Evolutionary conservation across 2,329 filamentous ascomycete species (phyloP), one percentile per base, ranked within the genome.

Genomic region (Stagonosporopsis vannaccii): DNA sequence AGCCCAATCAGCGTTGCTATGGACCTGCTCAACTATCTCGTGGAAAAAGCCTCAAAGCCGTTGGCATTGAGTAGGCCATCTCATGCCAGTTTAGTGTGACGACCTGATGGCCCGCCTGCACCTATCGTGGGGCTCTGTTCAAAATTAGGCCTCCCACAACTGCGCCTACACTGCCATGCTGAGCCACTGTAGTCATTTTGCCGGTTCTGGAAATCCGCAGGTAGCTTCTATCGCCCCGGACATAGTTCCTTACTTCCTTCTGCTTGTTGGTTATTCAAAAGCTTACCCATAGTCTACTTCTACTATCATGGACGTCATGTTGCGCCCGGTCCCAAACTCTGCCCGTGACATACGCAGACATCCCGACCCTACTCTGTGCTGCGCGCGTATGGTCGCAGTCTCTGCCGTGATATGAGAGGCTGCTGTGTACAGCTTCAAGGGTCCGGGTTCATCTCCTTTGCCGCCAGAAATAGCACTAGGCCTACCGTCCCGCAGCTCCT

Each of bases 111-210:
- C 48, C 58, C 61, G 65, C 61, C 61, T 58, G 55, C 63, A 61
- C 51, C 58, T 60, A 52, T 56, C 45, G 56, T 50, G 55, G 60
- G 61, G 60, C 66, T 62, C 55, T 54, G 32, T 41, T 52, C 46
- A 46, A 20, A 23, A 51, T 30, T 17, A 51, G 45, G 47, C 50
- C 40, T 42, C 26, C 58, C 51, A 39, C 35, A 9, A 60, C 60
- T 68, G 65, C 65, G 60, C 65, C 65, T 56, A 54, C 50, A 59
- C 55, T 51, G 33, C 32, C 39, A 43, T 13, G 37, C 37, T 53
- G 39, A 49, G 45, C 49, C 48, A 53, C 44, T 53, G 49, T 23
- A 47, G 30, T 19, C 19, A 25, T 23, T 28, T n/a, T 39, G 9
- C 36, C 47, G 17, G n/a, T 47, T 43, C 11, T 23, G 30, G 47